A percentile compares a stretch with the other conserved stretches of the same genome.
Conservation (phyloP, 1,284 basidiomycete genomes). For the Phylloboletellus chloephorus region DNA sequence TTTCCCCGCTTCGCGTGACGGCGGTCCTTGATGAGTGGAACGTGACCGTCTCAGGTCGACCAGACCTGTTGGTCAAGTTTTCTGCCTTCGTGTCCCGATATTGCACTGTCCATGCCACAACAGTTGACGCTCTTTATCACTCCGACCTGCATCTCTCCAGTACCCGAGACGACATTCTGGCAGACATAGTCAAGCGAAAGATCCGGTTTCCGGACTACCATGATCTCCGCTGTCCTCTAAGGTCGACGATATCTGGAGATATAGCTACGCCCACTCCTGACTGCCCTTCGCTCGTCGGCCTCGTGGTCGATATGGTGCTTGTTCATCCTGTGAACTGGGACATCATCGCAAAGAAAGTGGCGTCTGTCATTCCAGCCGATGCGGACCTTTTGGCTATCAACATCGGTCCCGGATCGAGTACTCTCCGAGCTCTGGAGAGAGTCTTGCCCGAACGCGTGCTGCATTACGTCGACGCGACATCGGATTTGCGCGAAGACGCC, state of each 20-base stretch:
- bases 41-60: conserved; percentile 55
- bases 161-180: conserved; percentile 38
- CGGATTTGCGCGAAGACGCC: conserved; percentile 6
- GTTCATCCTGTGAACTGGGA: conserved; percentile 54
- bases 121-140: conserved; percentile 53
- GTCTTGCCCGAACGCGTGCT: conserved; percentile 27
- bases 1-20: conserved; percentile 41
- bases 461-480: conserved; percentile 30
- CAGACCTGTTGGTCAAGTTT: conserved; percentile 45
- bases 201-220: conserved; percentile 46
- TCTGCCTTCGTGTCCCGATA: conserved; percentile 31
- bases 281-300: conserved; percentile 38
- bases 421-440: conserved; percentile 39
- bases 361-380: conserved; percentile 23
- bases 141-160: conserved; percentile 33
- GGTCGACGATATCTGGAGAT: conserved; percentile 46
- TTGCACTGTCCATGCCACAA: conserved; percentile 37
- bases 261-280: conserved; percentile 24
- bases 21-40: conserved; percentile 44
- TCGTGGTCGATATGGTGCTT: conserved; percentile 55
- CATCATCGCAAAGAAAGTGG: conserved; percentile 34
- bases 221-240: conserved; percentile 43
- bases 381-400: conserved; percentile 41
- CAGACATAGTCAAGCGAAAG: conserved; percentile 39
- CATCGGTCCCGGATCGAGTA: conserved; percentile 49